phyloP scores from a whole-genome alignment of 768 basidiomycete species.

The Russula virescens region DNA sequence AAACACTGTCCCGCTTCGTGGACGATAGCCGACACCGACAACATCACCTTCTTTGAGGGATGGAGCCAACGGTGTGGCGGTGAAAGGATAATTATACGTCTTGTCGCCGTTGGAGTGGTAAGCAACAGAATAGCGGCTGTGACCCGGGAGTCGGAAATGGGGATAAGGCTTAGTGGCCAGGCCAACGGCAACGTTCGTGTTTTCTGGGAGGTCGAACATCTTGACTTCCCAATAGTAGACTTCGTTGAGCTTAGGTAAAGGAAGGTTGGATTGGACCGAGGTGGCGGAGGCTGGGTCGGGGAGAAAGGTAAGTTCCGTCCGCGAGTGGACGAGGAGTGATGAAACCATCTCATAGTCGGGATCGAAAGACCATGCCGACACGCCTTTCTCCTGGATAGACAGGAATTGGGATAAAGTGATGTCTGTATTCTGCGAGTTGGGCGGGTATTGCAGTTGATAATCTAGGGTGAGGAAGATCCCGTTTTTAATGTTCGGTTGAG shows the following conservation, averaged over 20 bases:
- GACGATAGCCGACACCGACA: slow-evolving; percentile 91
- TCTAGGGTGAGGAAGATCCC: slow-evolving; percentile 40
- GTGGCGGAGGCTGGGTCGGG: slow-evolving; percentile 93
- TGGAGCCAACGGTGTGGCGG: slow-evolving; percentile 76
- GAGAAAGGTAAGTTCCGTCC: slow-evolving; percentile 97
- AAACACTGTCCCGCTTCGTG: slow-evolving; percentile 96
- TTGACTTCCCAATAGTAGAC: slow-evolving; percentile 99
- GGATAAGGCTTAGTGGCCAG: slow-evolving; percentile 97
- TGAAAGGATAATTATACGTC: slow-evolving; percentile 96
- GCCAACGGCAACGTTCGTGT: slow-evolving; percentile 87
- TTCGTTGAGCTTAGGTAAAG: slow-evolving; percentile 95
- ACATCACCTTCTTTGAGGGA: slow-evolving; percentile 90
- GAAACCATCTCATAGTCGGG: slow-evolving; percentile 96
- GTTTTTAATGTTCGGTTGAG: slow-evolving; percentile 2
- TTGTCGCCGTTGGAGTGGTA: slow-evolving; percentile 97
- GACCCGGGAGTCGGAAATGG: slow-evolving; percentile 85
- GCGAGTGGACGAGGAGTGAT: slow-evolving; percentile 86
- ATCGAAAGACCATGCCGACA: slow-evolving; percentile 99
- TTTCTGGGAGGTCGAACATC: slow-evolving; percentile 91
- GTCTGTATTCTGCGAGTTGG: slow-evolving; percentile 95
- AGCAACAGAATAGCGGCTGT: slow-evolving; percentile 81
- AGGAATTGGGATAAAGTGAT: slow-evolving; percentile 98
- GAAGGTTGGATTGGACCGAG: slow-evolving; percentile 93
- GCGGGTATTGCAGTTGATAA: slow-evolving; percentile 81
- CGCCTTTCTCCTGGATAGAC: slow-evolving; percentile 98